Evolutionary conservation across 495 filamentous ascomycete species (phyloP).

Genomic region (Annulohypoxylon moriforme): DNA sequence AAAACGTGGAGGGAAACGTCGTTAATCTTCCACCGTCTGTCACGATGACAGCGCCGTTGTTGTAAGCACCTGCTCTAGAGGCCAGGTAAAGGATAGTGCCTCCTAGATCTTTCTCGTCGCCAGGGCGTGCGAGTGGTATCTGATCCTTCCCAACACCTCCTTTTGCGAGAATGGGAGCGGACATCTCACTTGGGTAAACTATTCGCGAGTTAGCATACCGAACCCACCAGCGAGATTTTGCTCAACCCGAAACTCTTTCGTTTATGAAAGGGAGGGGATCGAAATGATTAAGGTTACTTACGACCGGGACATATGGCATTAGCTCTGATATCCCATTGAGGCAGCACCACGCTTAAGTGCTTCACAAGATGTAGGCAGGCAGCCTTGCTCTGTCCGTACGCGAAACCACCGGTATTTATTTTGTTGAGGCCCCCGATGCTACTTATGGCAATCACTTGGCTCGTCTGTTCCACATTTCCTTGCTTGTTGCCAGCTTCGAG

Average conservation of each 20-base stretch:
- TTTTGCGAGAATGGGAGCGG: conserved; percentile 57
- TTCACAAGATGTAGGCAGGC: conserved; percentile 73
- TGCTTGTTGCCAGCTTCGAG: conserved; percentile 71
- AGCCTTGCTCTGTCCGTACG: conserved; percentile 72
- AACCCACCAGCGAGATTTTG: not conserved
- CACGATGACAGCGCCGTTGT: conserved; percentile 68
- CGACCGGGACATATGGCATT: conserved; percentile 76
- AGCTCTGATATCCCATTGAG: conserved; percentile 68
- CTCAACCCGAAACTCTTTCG: not conserved
- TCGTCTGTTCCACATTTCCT: conserved; percentile 61
- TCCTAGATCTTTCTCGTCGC: conserved; percentile 69
- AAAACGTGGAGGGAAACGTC: conserved; percentile 67
- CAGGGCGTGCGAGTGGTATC: conserved; percentile 63
- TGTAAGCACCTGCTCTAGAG: conserved; percentile 71
- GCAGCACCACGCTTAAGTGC: conserved; percentile 64
- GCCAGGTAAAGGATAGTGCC: conserved; percentile 71
- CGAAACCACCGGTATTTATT: conserved; percentile 64
- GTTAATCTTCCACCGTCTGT: conserved; percentile 71
- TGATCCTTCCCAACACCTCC: conserved; percentile 47
- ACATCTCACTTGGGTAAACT: conserved; percentile 76
- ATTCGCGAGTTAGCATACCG: not conserved
- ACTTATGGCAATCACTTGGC: conserved; percentile 73
- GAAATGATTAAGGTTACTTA: conserved; percentile 52
- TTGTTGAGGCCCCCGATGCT: conserved; percentile 72
- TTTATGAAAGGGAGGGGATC: not conserved